phyloP scores from a whole-genome alignment of 176 grass and related monocot species.

The Ensete ventricosum region DNA sequence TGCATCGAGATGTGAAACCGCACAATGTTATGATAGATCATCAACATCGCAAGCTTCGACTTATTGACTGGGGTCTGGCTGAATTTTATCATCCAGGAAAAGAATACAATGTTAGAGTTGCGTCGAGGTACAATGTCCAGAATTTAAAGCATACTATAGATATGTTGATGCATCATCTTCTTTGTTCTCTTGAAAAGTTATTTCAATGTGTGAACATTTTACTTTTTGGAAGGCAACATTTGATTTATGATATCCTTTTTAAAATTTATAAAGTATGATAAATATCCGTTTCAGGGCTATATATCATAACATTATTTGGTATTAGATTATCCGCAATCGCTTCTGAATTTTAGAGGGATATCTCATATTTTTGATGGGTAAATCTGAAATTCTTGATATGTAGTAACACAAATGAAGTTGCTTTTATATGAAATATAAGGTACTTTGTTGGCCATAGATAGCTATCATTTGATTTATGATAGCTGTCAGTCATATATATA shows the following conservation, averaged over 20 bases:
- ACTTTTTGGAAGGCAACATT: background rate
- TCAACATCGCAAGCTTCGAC: constrained; percentile 62
- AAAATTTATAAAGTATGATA: background rate
- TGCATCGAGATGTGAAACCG: constrained; percentile 95
- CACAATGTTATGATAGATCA: constrained; percentile 99
- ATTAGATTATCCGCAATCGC: no score
- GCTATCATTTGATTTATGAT: background rate
- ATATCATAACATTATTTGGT: no score
- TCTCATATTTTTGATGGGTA: no score
- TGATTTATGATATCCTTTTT: background rate
- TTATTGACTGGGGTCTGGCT: constrained; percentile 97
- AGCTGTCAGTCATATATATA: no score
- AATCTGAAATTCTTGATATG: no score
- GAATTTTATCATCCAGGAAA: constrained; percentile 93
- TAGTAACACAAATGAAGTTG: background rate
- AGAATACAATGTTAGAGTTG: constrained; percentile 96
- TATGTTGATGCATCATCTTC: background rate
- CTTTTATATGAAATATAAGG: background rate
- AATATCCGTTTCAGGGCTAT: background rate
- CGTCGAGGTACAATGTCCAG: constrained; percentile 49
- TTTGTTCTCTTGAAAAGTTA: background rate
- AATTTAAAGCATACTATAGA: background rate
- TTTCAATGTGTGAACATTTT: background rate
- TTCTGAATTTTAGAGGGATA: no score
- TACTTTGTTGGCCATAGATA: background rate